These are phyloP conservation scores for Balamuthia mandrillaris DNA, from an alignment of 208 protist genomes.

Conservation along the genomic window DNA sequence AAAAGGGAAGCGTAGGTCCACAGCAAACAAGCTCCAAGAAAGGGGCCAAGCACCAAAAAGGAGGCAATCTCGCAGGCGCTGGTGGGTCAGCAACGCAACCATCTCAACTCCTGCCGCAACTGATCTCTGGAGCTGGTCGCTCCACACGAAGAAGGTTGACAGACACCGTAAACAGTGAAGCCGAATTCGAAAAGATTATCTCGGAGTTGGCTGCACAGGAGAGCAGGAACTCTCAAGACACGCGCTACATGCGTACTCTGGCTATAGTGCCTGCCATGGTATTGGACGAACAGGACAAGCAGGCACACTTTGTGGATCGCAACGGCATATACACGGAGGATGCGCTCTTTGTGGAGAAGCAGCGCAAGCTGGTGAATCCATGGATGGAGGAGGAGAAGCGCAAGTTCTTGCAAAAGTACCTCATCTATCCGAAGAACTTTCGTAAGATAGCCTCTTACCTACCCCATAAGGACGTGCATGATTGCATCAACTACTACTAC, in stretches of 20 bases:
- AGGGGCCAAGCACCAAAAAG: not conserved
- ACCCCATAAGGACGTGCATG: constrained; percentile 27
- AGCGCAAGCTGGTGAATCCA: constrained; percentile 33
- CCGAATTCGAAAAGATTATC: constrained; percentile 32
- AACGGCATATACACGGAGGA: constrained; percentile 37
- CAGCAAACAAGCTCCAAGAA: constrained; percentile 13
- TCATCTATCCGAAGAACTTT: constrained; percentile 41
- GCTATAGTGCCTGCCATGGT: constrained; percentile 2
- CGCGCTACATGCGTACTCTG: constrained; percentile 9
- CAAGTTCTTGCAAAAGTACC: constrained; percentile 41
- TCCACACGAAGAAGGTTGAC: not conserved
- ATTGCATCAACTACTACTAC: constrained; percentile 27
- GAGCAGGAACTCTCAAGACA: not conserved
- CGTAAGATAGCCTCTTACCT: constrained; percentile 32
- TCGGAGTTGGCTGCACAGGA: constrained; percentile 33
- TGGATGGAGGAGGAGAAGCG: constrained; percentile 34
- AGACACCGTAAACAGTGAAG: constrained; percentile 27
- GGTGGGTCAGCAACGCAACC: too few species aligned
- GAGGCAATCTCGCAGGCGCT: too few species aligned
- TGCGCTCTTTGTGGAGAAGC: constrained; percentile 15
- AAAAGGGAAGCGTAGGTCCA: not conserved
- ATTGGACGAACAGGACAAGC: not conserved
- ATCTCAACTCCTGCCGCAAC: not conserved
- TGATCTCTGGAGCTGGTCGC: not conserved
- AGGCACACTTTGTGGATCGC: not conserved